phyloP scores from a whole-genome alignment of 78 protist species.

The Speleostelium caveatum region DNA sequence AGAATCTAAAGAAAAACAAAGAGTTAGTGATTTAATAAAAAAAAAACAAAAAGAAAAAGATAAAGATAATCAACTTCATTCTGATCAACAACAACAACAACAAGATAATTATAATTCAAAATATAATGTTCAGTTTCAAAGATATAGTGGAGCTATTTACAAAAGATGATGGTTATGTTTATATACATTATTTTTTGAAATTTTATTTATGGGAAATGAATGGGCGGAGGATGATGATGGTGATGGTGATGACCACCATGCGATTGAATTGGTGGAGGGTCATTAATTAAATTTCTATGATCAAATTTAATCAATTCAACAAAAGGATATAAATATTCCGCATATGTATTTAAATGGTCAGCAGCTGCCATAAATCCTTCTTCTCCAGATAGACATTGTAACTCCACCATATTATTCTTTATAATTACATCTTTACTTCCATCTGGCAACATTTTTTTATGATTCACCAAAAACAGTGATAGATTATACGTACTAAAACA shows the following conservation, averaged over 20 bases:
- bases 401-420: conserved; percentile 52
- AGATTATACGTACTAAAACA: conserved; percentile 64
- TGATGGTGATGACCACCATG: too few relatives aligned
- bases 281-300: conserved; percentile 51
- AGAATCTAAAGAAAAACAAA: conserved; percentile 64
- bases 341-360: conserved; percentile 69
- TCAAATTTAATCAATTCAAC: conserved; percentile 73
- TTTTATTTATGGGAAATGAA: too few relatives aligned
- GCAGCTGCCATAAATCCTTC: conserved; percentile 72
- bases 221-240: too few relatives aligned
- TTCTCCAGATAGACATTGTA: conserved; percentile 79
- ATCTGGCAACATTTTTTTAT: conserved; percentile 40
- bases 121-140: too few relatives aligned
- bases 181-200: too few relatives aligned
- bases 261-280: not conserved
- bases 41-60: not conserved
- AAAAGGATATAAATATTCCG: conserved; percentile 72
- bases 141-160: too few relatives aligned
- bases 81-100: too few relatives aligned
- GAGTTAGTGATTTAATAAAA: conserved; percentile 5
- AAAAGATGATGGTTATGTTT: too few relatives aligned
- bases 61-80: too few relatives aligned
- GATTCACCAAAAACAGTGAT: conserved; percentile 54
- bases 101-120: too few relatives aligned
- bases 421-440: conserved; percentile 41